Base-by-base conservation (phyloP, 345 rosid species). In the Gossypium herbaceum region DNA sequence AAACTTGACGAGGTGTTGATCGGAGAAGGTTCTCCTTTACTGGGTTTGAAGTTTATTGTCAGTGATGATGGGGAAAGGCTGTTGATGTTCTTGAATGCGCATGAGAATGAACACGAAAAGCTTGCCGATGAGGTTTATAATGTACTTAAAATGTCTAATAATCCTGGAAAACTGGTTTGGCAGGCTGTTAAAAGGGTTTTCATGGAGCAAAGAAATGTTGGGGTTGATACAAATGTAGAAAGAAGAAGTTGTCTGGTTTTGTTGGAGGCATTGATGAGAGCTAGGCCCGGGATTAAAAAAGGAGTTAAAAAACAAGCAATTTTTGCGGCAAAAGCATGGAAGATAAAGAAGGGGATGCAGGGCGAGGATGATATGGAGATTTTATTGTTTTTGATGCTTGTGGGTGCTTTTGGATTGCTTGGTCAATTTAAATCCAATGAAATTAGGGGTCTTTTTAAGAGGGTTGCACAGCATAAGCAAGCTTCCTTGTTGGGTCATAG, bases 121-220 rank as follows among this genome's bases (percentile, higher is more conserved):
- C 52, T 76, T 63, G 52, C 44, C n/a, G 48, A 60, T 15, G 77
- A 78, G 56, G 72, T 79, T 2, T 27, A 54, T 19, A 41, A 43
- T 51, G 75, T 39, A 24, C 64, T 83, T 55, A 78, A 74, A 67
- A 50, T 63, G 77, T 74, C 77, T 45, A 27, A 71, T 13, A 79
- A 79, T 43, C 82, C 86, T 34, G 84, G 76, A 60, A 73, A 76
- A 68, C 22, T 81, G 62, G 82, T 81, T 0, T 76, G 79, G 52
- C 79, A 71, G 59, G 86, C 75, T 6, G 55, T 83, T 44, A 57
- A 47, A 52, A 77, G 79, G 54, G 48, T 12, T 4, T 39, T 48
- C 58, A 34, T 39, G n/a, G 68, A 70, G 20, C 47, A 60, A 15
- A 70, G 19, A 63, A 67, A 57, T 27, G 58, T 34, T 25, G 73